Base-by-base conservation (phyloP, 148 eudicot species). In the Diospyros lotus region DNA sequence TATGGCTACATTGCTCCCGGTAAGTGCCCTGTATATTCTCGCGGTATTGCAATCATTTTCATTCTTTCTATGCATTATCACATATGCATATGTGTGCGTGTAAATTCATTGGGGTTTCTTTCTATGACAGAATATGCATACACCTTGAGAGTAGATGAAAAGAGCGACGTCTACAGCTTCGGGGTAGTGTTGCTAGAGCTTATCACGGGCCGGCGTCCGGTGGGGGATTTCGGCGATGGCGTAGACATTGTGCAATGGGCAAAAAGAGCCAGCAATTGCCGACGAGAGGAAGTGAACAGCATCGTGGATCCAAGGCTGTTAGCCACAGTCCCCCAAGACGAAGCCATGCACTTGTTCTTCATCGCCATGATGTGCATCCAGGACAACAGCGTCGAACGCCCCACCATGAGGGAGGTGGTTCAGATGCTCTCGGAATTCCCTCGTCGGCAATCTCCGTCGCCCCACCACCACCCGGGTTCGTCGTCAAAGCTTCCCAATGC, bases 1-100 rank as follows among this genome's bases (percentile, higher is more conserved):
- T 96, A 96, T 48, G 99, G 99, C 13, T 96, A 96, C 78, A 96
- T 96, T 68, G 99, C 99, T 61, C 99, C 99, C 69, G 98, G 98
- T 95, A 28, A 87, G 1, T 8, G 8, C 52, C 4, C 6, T 8
- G 8, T 4, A 48, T 48, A 8, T 48, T 48, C 8, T 48, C 4
- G 38, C 4, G 39, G 11, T 61, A 40, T 1, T 13, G 9, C 12
- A 38, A n/a, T 11, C 39, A 62, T 59, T 42, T 28, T 28, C 28
- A 28, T 28, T 28, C 28, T 28, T 28, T 28, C 28, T 28, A 28
- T 0, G 28, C 28, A 28, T 28, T 28, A 28, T 28, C 28, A 28
- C 28, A 28, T 28, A 28, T 28, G 0, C 0, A 28, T 28, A 28
- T 28, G 28, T 28, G 28, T 28, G 28, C 62, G 59, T 50, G 53